These are phyloP conservation scores for Populus ilicifolia DNA, from an alignment of 345 rosid genomes.

Conservation along the genomic window DNA sequence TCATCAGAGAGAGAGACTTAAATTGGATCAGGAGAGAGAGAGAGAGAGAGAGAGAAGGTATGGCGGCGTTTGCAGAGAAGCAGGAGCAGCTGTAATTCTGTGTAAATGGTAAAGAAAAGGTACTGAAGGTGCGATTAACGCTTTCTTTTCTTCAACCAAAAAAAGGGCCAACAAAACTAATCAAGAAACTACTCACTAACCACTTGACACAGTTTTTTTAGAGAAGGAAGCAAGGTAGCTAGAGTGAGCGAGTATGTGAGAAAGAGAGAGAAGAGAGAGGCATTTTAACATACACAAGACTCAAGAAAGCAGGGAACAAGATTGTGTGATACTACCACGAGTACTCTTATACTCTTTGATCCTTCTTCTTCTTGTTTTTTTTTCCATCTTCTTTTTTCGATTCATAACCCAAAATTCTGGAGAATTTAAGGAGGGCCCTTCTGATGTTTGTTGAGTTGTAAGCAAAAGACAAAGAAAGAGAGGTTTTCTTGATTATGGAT, in stretches of 20 bases:
- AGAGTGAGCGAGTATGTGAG: too few relatives aligned
- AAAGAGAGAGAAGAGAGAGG: too few relatives aligned
- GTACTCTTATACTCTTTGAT: not conserved
- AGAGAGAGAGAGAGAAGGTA: constrained; percentile 36
- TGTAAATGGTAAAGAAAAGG: constrained; percentile 16
- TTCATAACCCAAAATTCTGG: not conserved
- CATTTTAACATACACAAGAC: not conserved
- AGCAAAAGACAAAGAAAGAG: not conserved
- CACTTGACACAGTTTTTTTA: not conserved
- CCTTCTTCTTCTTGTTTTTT: not conserved
- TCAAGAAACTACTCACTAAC: not conserved
- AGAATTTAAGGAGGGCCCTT: constrained; percentile 4
- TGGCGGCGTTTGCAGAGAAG: constrained; percentile 74
- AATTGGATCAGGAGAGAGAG: constrained; percentile 39
- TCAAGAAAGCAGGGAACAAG: not conserved
- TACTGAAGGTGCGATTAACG: not conserved
- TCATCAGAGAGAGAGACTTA: constrained; percentile 33
- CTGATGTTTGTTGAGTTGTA: not conserved
- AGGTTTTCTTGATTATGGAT: constrained; percentile 31
- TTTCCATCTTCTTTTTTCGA: too few relatives aligned
- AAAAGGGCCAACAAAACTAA: not conserved
- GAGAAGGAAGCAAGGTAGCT: too few relatives aligned
- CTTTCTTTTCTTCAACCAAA: not conserved
- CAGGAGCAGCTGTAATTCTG: constrained; percentile 37
- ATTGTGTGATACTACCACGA: not conserved